These are phyloP conservation scores for Penicillium sp. DNA, from an alignment of 2,329 filamentous ascomycete species.

Conservation along the genomic window DNA sequence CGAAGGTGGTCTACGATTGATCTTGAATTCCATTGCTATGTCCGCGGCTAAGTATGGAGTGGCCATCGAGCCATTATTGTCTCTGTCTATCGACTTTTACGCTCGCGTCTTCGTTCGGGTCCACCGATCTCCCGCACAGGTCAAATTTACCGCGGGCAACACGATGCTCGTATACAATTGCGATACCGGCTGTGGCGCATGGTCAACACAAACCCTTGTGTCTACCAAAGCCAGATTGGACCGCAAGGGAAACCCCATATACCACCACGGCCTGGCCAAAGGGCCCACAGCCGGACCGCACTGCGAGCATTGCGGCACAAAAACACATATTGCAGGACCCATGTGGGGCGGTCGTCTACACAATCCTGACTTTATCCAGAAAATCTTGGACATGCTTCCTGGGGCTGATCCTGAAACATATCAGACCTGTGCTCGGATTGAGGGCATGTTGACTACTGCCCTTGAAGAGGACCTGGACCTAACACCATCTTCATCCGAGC, in stretches of 20 bases:
- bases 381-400: slow-evolving; percentile 72
- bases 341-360: slow-evolving; percentile 95
- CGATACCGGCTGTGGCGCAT: slow-evolving; percentile 86
- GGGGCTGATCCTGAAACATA: slow-evolving; percentile 68
- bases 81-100: slow-evolving; percentile 95
- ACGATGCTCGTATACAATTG: slow-evolving; percentile 93
- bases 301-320: slow-evolving; percentile 82
- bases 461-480: slow-evolving; percentile 66
- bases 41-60: slow-evolving; percentile 83
- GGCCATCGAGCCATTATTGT: slow-evolving; percentile 84
- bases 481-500: slow-evolving; percentile 14
- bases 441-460: slow-evolving; percentile 88
- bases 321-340: slow-evolving; percentile 83
- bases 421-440: slow-evolving; percentile 74
- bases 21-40: slow-evolving; percentile 77
- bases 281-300: slow-evolving; percentile 65
- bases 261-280: slow-evolving; percentile 74
- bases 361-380: slow-evolving; percentile 76
- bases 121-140: slow-evolving; percentile 73
- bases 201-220: slow-evolving; percentile 77
- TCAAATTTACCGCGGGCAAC: slow-evolving; percentile 87
- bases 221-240: slow-evolving; percentile 65
- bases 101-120: slow-evolving; percentile 84
- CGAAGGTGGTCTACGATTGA: slow-evolving; percentile 82
- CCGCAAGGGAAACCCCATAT: slow-evolving; percentile 70